These are phyloP conservation scores for Naganishia albida DNA, from an alignment of 1,284 basidiomycete genomes.

Conservation along the genomic window DNA sequence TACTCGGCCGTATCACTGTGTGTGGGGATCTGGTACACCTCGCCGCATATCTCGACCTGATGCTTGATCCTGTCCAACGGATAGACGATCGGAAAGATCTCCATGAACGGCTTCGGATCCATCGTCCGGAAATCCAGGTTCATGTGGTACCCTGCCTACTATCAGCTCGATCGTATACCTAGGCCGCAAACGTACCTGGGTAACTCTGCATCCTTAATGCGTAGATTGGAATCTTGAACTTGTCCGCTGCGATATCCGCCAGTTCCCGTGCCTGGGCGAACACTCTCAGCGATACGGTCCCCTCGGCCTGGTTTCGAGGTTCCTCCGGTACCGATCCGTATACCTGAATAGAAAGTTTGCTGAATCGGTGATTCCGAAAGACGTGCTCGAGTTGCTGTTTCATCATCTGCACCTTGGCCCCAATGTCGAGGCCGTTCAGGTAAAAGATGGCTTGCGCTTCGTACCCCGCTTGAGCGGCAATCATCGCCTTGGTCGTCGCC, in stretches of 20 bases:
- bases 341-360: constrained; percentile 37
- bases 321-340: constrained; percentile 36
- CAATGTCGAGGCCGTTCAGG: constrained; percentile 37
- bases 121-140: constrained; percentile 30
- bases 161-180: not conserved
- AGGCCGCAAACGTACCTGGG: constrained; percentile 7
- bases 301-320: constrained; percentile 36
- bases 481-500: constrained; percentile 40
- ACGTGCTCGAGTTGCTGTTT: constrained; percentile 35
- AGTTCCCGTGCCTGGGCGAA: constrained; percentile 36
- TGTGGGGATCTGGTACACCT: constrained; percentile 8
- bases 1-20: constrained; percentile 6
- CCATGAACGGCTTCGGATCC: constrained; percentile 29
- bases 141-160: constrained; percentile 23
- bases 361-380: constrained; percentile 25
- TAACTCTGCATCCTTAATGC: constrained; percentile 31
- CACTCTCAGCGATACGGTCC: constrained; percentile 38
- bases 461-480: constrained; percentile 39
- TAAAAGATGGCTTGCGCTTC: constrained; percentile 38
- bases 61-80: constrained; percentile 18
- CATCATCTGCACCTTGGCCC: constrained; percentile 38
- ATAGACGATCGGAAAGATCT: constrained; percentile 28
- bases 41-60: not conserved
- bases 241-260: constrained; percentile 37
- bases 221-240: constrained; percentile 37